A percentile compares a stretch with the other conserved stretches of the same genome.
These are phyloP conservation scores for Apiotrichum sp. DNA, from an alignment of 1,284 basidiomycete genomes.

Conservation along the genomic window DNA sequence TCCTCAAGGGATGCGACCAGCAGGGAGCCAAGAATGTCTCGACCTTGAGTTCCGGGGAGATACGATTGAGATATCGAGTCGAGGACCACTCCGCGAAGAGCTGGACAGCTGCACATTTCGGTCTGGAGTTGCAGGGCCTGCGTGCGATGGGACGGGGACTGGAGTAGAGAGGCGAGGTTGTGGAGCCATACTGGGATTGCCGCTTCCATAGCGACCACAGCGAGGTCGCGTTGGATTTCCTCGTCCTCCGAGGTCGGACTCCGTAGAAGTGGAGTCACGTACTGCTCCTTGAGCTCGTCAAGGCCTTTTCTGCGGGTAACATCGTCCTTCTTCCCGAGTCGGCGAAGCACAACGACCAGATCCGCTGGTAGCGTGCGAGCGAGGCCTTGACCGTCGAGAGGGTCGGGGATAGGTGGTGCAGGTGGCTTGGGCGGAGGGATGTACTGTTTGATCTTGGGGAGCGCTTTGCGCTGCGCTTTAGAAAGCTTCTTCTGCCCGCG, in stretches of 20 bases:
- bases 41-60: conserved; percentile 56
- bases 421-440: conserved; percentile 85
- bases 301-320: conserved; percentile 80
- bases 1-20: conserved; percentile 47
- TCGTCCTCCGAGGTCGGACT: conserved; percentile 49
- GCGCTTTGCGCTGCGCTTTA: conserved; percentile 43
- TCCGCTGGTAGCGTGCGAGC: conserved; percentile 71
- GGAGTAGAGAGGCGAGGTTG: conserved; percentile 72
- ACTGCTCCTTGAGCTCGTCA: conserved; percentile 70
- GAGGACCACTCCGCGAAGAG: conserved; percentile 56
- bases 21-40: conserved; percentile 74
- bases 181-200: conserved; percentile 82
- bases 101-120: conserved; percentile 58
- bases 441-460: conserved; percentile 63
- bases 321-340: conserved; percentile 84
- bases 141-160: conserved; percentile 74
- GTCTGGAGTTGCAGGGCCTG: conserved; percentile 65
- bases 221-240: conserved; percentile 49
- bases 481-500: conserved; percentile 28
- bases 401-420: conserved; percentile 75
- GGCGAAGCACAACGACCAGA: conserved; percentile 72
- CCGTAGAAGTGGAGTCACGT: conserved; percentile 50
- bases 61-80: conserved; percentile 51
- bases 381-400: conserved; percentile 80
- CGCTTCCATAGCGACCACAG: conserved; percentile 35